Percentiles rank a stretch among this genome's conserved stretches.
Evolutionary conservation across 441 rosid genomes (phyloP).

Genomic region (Heliophila coronopifolia): DNA sequence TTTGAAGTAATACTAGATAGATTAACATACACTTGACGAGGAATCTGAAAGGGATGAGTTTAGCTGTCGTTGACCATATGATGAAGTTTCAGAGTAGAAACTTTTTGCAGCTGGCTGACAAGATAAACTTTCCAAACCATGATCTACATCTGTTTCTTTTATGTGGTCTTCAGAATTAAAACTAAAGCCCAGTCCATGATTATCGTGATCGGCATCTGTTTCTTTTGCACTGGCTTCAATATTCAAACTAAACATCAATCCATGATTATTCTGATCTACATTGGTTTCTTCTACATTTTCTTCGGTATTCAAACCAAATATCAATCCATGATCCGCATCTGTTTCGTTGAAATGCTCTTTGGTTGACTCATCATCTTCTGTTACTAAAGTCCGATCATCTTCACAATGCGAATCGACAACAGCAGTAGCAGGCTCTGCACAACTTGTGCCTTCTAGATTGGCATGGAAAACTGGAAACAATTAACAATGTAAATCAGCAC

Average conservation of each 20-base stretch:
- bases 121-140: constrained; percentile 35
- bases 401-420: constrained; percentile 34
- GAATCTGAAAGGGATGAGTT: constrained; percentile 35
- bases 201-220: constrained; percentile 24
- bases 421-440: constrained; percentile 36
- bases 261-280: constrained; percentile 27
- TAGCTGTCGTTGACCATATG: constrained; percentile 37
- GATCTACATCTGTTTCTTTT: constrained; percentile 24
- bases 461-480: constrained; percentile 41
- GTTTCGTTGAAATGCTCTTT: too few species aligned
- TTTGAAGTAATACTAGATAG: constrained; percentile 18
- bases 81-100: constrained; percentile 33
- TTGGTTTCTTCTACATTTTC: constrained; percentile 24
- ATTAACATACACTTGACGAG: constrained; percentile 47
- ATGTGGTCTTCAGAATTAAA: constrained; percentile 26
- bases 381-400: constrained; percentile 19
- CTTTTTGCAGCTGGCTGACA: constrained; percentile 30
- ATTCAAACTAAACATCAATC: constrained; percentile 30
- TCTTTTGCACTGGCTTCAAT: constrained; percentile 28
- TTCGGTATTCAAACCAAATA: constrained; percentile 25
- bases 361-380: constrained; percentile 31
- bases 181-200: constrained; percentile 28
- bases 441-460: constrained; percentile 28
- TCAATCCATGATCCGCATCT: too few species aligned
- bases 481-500: constrained; percentile 17